These are phyloP conservation scores for Rhodotorula diobovata DNA, from an alignment of 768 basidiomycete species.

Conservation along the genomic window DNA sequence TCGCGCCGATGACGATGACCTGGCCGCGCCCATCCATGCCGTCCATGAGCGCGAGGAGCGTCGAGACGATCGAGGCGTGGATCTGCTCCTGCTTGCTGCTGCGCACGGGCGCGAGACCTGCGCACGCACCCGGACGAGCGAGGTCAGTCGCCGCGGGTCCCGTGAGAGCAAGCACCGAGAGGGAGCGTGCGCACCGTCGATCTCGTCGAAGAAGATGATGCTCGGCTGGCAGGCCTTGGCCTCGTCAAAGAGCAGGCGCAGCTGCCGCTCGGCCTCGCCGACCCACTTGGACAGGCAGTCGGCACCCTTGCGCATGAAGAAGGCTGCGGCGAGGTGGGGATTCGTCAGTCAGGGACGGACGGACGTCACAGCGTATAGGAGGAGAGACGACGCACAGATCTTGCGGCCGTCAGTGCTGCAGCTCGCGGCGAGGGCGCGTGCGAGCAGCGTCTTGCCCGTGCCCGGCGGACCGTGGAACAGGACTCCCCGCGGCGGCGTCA, in stretches of 20 bases:
- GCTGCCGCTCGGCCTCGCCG: slow-evolving; percentile 93
- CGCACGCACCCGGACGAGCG: slow-evolving; percentile 53
- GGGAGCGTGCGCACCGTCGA: slow-evolving; percentile 61
- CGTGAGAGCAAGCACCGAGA: background rate
- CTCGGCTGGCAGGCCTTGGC: slow-evolving; percentile 85
- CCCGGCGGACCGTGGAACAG: slow-evolving; percentile 97
- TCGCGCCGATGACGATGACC: slow-evolving; percentile 95
- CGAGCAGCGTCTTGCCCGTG: slow-evolving; percentile 94
- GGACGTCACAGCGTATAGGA: background rate
- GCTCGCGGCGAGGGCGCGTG: slow-evolving; percentile 87
- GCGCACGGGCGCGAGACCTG: slow-evolving; percentile 81
- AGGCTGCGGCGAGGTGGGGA: too few relatives aligned
- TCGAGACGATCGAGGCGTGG: slow-evolving; percentile 94
- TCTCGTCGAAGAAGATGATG: slow-evolving; percentile 99
- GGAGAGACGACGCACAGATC: slow-evolving; percentile 63
- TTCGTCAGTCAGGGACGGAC: background rate
- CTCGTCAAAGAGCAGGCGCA: slow-evolving; percentile 92
- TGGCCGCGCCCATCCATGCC: slow-evolving; percentile 98
- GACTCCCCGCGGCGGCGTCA: slow-evolving; percentile 93
- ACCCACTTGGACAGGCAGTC: slow-evolving; percentile 99
- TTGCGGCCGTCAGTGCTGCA: slow-evolving; percentile 79
- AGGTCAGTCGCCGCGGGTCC: background rate
- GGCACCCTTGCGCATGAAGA: slow-evolving; percentile 99
- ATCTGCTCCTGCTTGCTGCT: slow-evolving; percentile 99
- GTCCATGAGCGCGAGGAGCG: slow-evolving; percentile 93